Percentiles rank a stretch among this genome's conserved stretches.
phyloP scores from a whole-genome alignment of 192 early-diverging fungal species.

The Podila minutissima region DNA sequence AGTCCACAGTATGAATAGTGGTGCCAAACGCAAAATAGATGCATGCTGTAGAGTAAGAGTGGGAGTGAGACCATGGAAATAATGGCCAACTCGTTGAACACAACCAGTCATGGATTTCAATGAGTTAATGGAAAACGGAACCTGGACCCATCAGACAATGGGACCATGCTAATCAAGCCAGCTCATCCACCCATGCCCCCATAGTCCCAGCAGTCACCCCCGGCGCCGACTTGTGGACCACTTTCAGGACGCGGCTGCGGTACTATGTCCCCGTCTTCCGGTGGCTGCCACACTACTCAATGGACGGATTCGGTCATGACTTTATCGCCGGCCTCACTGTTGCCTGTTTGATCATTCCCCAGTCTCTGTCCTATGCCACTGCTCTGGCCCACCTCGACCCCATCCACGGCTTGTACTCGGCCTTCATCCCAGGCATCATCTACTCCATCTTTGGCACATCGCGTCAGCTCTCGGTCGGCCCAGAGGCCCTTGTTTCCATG shows the following conservation, averaged over 20 bases:
- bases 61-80: no score
- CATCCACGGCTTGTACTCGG: slow-evolving; percentile 92
- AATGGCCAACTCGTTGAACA: no score
- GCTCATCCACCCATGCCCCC: no score
- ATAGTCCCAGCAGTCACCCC: slow-evolving; percentile 15
- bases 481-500: slow-evolving; percentile 93
- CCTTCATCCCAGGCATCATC: slow-evolving; percentile 82
- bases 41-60: no score
- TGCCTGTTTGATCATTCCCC: slow-evolving; percentile 78
- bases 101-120: no score
- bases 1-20: not conserved
- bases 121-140: not conserved
- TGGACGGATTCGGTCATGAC: slow-evolving; percentile 73
- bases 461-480: slow-evolving; percentile 93
- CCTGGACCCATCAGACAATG: no score
- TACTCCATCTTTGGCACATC: slow-evolving; percentile 96
- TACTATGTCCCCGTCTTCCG: slow-evolving; percentile 96
- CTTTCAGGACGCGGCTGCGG: slow-evolving; percentile 72
- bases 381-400: slow-evolving; percentile 85
- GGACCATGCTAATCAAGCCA: not conserved
- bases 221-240: slow-evolving; percentile 47
- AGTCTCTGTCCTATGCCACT: slow-evolving; percentile 89
- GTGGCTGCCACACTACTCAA: slow-evolving; percentile 89
- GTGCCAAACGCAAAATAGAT: no score
- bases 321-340: slow-evolving; percentile 89